phyloP scores from a whole-genome alignment of 305 asterid genomes.

The Withania somnifera region DNA sequence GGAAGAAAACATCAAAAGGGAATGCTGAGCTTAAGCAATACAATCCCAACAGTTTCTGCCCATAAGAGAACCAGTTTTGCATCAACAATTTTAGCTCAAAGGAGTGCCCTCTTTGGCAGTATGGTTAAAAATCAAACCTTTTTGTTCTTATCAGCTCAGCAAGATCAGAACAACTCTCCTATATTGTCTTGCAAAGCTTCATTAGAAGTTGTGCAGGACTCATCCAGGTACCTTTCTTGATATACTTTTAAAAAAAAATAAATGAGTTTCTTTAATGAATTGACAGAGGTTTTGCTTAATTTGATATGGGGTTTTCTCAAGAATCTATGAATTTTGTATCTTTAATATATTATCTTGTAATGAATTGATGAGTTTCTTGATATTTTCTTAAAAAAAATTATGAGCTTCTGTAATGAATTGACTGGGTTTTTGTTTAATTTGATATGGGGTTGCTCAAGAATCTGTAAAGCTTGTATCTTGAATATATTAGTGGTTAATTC shows the following conservation, averaged over 20 bases:
- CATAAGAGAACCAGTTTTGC: not conserved
- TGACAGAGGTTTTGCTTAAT: not conserved
- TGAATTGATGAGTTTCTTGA: not conserved
- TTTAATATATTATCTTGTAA: not conserved
- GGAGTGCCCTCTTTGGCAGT: not conserved
- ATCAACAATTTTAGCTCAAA: not conserved
- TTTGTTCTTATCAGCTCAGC: not conserved
- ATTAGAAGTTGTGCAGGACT: constrained; percentile 18
- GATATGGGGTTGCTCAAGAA: not conserved
- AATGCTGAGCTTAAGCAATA: constrained; percentile 3
- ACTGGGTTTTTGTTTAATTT: not conserved
- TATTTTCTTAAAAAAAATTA: no score
- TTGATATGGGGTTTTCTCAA: not conserved
- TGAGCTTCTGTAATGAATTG: not conserved
- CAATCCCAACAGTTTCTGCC: not conserved
- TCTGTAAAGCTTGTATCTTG: not conserved
- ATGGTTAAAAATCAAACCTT: not conserved
- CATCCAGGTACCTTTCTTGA: constrained; percentile 16
- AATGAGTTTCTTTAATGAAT: not conserved
- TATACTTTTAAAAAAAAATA: no score
- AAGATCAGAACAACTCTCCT: not conserved
- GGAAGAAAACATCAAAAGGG: not conserved
- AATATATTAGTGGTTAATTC: no score
- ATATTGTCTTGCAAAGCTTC: constrained; percentile 26
- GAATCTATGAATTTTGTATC: not conserved